Evolutionary conservation across 2,329 filamentous ascomycete species (phyloP).

Genomic region (Aspergillus eucalypticola): DNA sequence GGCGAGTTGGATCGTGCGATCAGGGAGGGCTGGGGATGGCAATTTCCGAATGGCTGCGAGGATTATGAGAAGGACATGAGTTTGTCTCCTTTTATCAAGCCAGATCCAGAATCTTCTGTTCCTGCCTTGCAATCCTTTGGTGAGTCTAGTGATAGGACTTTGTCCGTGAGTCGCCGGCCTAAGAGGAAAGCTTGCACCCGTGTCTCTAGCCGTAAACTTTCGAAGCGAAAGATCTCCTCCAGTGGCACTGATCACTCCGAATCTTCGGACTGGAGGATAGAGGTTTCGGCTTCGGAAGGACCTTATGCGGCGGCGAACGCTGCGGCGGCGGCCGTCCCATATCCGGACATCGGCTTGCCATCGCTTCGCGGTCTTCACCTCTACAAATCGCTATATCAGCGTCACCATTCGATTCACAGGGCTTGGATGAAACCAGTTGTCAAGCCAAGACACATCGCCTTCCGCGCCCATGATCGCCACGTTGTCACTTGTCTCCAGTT

Average conservation of each 20-base stretch:
- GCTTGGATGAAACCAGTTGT: slow-evolving; percentile 85
- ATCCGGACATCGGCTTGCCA: slow-evolving; percentile 75
- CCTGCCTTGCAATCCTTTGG: slow-evolving; percentile 24
- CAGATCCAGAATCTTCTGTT: slow-evolving; percentile 40
- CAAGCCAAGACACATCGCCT: slow-evolving; percentile 88
- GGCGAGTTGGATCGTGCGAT: slow-evolving; percentile 87
- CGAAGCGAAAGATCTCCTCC: slow-evolving; percentile 57
- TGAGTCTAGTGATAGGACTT: slow-evolving; percentile 27
- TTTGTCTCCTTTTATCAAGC: slow-evolving; percentile 44
- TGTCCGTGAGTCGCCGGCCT: slow-evolving; percentile 34
- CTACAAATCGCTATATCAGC: slow-evolving; percentile 93
- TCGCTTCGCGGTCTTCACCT: slow-evolving; percentile 82
- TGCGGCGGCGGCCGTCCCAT: slow-evolving; percentile 77
- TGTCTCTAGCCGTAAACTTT: slow-evolving; percentile 53
- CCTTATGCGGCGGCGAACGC: slow-evolving; percentile 81
- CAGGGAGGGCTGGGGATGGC: slow-evolving; percentile 94
- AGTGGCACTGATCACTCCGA: slow-evolving; percentile 44
- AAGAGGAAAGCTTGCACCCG: slow-evolving; percentile 53
- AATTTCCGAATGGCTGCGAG: slow-evolving; percentile 73
- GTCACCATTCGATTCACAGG: slow-evolving; percentile 84
- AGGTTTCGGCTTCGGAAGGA: slow-evolving; percentile 65
- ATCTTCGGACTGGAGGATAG: slow-evolving; percentile 48
- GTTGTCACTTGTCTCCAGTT: slow-evolving; percentile 98
- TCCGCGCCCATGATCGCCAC: slow-evolving; percentile 92
- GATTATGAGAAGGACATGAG: slow-evolving; percentile 82